Conservation (phyloP, 495 filamentous ascomycete species). For the Penicillium soppii region DNA sequence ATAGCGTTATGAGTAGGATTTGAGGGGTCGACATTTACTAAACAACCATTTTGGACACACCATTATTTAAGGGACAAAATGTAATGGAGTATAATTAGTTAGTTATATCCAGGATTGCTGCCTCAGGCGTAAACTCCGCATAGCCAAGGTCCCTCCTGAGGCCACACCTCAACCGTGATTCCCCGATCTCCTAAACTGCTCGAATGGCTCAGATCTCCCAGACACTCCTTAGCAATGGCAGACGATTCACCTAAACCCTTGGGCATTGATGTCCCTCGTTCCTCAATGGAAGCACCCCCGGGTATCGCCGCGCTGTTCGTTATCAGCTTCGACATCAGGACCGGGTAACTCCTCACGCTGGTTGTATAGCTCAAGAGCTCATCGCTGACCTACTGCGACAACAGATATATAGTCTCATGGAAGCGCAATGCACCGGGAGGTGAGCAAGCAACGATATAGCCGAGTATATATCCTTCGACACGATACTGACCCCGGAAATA, state of each 20-base stretch:
- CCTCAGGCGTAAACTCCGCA: constrained; percentile 10
- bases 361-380: constrained; percentile 5
- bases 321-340: constrained; percentile 82
- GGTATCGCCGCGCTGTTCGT: constrained; percentile 81
- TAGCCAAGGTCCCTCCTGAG: constrained; percentile 7
- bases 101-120: not conserved
- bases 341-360: constrained; percentile 55
- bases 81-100: not conserved
- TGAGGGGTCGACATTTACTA: no score
- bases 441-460: constrained; percentile 30
- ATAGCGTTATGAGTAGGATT: no score
- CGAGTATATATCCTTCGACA: constrained; percentile 6
- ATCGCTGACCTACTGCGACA: constrained; percentile 17
- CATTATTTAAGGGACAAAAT: no score
- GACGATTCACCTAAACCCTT: constrained; percentile 29
- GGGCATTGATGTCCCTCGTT: constrained; percentile 37
- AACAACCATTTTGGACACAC: no score
- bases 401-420: constrained; percentile 81
- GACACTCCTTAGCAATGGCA: constrained; percentile 25
- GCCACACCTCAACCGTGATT: constrained; percentile 19
- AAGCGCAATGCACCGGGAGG: constrained; percentile 65
- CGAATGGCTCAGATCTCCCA: constrained; percentile 13
- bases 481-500: constrained; percentile 33
- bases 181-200: constrained; percentile 22
- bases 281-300: constrained; percentile 50